Base-by-base conservation (phyloP, 2,329 filamentous ascomycete genomes). In the Sporothrix curviconia region DNA sequence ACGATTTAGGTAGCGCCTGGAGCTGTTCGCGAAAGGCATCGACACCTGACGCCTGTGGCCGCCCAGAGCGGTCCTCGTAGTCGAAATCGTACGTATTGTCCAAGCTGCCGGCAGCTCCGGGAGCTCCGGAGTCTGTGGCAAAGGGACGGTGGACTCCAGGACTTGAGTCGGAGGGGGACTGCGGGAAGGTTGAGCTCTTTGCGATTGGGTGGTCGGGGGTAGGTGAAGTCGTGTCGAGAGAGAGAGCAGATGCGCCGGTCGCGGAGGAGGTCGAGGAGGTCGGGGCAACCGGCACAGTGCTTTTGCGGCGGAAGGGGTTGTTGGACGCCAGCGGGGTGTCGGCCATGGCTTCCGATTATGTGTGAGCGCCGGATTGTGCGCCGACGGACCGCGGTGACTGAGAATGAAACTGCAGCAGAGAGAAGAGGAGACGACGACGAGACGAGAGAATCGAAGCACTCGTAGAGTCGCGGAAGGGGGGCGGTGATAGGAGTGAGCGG, bases 301-400 rank as follows among this genome's bases (percentile, higher is more conserved):
- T 63, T 67, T 73, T 78, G 63, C 74, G 76, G 61, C 78, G 78
- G 65, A 81, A 81, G 11, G 78, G 78, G 63, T 81, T 81, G 69
- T 79, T 72, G 67, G 78, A 73, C 49, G 67, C 68, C 58, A 75
- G 69, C 50, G 69, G 61, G 30, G 64, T 64, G 40, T 71, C 70
- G 58, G 68, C 66, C 66, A 76, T 76, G 63, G 59, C 66, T 59
- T 55, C 51, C 59, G 52, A n/a, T n/a, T n/a, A n/a, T n/a, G 39
- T 46, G 47, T 55, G 22, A 34, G 37, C 28, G 24, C 28, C 19
- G 24, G n/a, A 22, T 50, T 34, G n/a, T 24, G 28, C 24, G 34
- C 22, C 17, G 34, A 3, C 12, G 42, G 19, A 24, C 9, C 11
- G 19, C n/a, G 15, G 36, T 19, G 57, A 24, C 17, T 17, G 40